A percentile compares a stretch with the other conserved stretches of the same genome.
Evolutionary conservation across 139 green algal species (phyloP).

Genomic region (Limnomonas spitsbergensis): DNA sequence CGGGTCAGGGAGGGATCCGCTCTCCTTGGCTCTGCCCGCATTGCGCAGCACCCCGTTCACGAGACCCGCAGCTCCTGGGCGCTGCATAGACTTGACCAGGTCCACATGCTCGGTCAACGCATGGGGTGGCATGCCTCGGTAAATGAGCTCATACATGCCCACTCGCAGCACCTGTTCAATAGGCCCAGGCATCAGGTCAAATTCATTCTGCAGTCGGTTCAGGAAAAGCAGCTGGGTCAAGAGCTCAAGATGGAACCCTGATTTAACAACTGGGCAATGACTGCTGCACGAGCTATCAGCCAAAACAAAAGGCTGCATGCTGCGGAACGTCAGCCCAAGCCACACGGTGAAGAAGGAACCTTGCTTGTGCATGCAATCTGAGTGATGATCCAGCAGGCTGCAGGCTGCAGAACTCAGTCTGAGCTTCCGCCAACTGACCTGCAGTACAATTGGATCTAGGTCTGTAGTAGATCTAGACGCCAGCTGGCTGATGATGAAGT

Average conservation of each 20-base stretch:
- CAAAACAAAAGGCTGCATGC: too few species aligned
- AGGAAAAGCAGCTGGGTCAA: too few species aligned
- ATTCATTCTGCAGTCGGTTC: too few species aligned
- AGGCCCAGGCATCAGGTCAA: too few species aligned
- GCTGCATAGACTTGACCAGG: conserved; percentile 55
- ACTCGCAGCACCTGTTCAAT: conserved; percentile 64
- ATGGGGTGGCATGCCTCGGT: conserved; percentile 41
- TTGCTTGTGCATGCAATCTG: too few species aligned
- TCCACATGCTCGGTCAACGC: conserved; percentile 73
- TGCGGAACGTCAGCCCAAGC: too few species aligned
- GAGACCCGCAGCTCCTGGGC: conserved; percentile 32
- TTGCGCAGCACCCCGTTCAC: conserved; percentile 67
- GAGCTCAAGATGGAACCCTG: too few species aligned
- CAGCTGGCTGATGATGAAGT: conserved; percentile 47
- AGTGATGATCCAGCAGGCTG: too few species aligned
- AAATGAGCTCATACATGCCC: conserved; percentile 68
- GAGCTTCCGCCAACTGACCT: conserved; percentile 21
- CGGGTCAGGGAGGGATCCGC: conserved; percentile 5
- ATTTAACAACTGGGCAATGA: too few species aligned
- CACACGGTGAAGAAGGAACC: too few species aligned
- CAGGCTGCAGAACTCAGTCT: too few species aligned
- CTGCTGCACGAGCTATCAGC: too few species aligned
- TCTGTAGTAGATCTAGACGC: conserved; percentile 22
- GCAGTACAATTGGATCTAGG: conserved; percentile 21
- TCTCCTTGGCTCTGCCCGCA: not conserved